Evolutionary conservation across 2,329 filamentous ascomycete species (phyloP), one percentile per base, ranked within the genome.

Genomic region (Colletotrichum euphorbiae): DNA sequence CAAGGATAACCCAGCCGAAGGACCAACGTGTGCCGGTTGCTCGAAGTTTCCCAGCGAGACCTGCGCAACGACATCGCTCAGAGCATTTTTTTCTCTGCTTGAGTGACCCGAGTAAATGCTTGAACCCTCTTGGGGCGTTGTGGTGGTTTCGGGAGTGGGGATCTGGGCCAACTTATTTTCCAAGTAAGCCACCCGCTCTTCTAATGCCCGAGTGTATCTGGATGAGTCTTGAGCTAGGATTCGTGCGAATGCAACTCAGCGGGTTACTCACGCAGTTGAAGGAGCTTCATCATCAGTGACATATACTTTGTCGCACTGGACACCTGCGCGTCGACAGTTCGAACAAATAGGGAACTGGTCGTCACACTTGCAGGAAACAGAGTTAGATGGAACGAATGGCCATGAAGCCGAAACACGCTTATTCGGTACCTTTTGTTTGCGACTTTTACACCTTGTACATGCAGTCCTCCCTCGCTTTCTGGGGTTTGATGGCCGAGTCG

Each of bases 1-100:
- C 50, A 86, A 72, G 13, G 82, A 80, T 36, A 85, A 77, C 8
- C 83, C 83, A 11, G 82, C 84, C 19, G 83, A 84, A 8, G 82
- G 62, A 7, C 62, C 62, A 8, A 66, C 80, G 24, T 86, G 85
- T 24, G 82, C 81, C 15, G 81, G 81, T 6, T 83, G 81, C 67
- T 84, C 83, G 6, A 74, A 73, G 52, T 75, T 76, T 8, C 81
- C 84, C 36, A 83, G 74, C 12, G 82, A 82, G 17, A 85, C 76
- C 28, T 85, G 80, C 1, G 83, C 83, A n/a, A 85, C 82, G 7
- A 84, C 80, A 61, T 85, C 83, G 24, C 72, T 74, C 4, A 77
- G 71, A 24, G 73, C 73, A 70, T 76, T 74, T 24, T 60, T 69
- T 62, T 74, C 54, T 45, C 69, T 24, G 55, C 65, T 28, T n/a